Base-by-base conservation (phyloP, 208 protist species). In the Strigomonas galati region DNA sequence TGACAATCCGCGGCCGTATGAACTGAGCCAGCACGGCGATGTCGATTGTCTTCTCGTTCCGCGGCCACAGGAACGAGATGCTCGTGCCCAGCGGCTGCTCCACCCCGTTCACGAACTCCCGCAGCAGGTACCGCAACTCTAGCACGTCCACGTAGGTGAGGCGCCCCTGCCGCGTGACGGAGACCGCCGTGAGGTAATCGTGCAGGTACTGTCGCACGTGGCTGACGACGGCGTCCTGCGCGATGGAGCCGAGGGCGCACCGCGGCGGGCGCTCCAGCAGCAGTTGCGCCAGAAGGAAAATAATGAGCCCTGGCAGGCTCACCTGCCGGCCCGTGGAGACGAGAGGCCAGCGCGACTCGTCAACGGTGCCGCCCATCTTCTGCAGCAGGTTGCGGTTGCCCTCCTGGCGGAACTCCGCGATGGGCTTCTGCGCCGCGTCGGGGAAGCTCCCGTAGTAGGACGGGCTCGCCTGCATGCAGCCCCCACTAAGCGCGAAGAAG, bases 11-110 rank as follows among this genome's bases (percentile, higher is more conserved):
- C 40, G 85, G 79, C 21, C 91, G 91, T 70, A 96, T 87, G 69
- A 91, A 96, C 77, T 96, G 91, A 17, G 88, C 85, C 1, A 96
- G 72, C 21, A 93, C 76, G 21, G 87, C 84, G 15, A 93, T 79
- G 51, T 94, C 87, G 48, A 94, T 94, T 0, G 85, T 86, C 58
- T 83, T 90, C 48, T 93, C 91, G 62, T 78, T 91, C 17, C 74
- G 66, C 31, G 85, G 85, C 87, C 90, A 96, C 26, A 96, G 71
- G 54, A 88, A 89, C 24, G 79, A 74, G 32, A 96, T 67, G 57
- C 82, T 91, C 0, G 87, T 91, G 1, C 90, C 90, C 71, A 96
- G 91, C 2, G 87, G 87, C 59, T 91, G 84, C 71, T 96, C 91
- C 0, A 92, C 81, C 27, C 86, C 88, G 74, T 85, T 85, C 19